Conservation (phyloP, 2,329 filamentous ascomycete species). For the Hansfordia pulvinata region DNA sequence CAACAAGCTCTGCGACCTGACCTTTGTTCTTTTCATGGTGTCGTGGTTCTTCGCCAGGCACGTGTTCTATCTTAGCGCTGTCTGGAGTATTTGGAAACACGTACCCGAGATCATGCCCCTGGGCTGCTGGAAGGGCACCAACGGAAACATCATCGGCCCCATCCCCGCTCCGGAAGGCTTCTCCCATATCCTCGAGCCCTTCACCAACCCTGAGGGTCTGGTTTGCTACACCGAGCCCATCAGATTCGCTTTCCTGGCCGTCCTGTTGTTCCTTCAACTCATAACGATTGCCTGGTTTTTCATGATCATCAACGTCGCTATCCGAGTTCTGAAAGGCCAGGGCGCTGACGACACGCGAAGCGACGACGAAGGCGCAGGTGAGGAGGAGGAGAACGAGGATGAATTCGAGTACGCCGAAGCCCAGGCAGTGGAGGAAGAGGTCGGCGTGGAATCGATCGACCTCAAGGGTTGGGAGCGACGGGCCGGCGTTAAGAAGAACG, state of each 20-base stretch:
- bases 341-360: conserved; percentile 77
- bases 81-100: conserved; percentile 68
- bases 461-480: conserved; percentile 50
- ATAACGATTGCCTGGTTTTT: conserved; percentile 80
- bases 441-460: conserved; percentile 59
- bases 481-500: conserved; percentile 37
- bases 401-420: conserved; percentile 40
- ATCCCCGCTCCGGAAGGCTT: conserved; percentile 35
- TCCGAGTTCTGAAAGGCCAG: conserved; percentile 63
- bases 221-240: conserved; percentile 71
- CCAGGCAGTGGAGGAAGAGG: conserved; percentile 55
- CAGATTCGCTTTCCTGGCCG: conserved; percentile 61
- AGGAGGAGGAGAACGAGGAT: conserved; percentile 42
- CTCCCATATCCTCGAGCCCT: conserved; percentile 59
- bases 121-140: conserved; percentile 57
- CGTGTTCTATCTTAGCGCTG: conserved; percentile 62
- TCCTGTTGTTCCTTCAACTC: conserved; percentile 65
- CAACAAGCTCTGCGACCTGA: conserved; percentile 62
- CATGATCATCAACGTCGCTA: conserved; percentile 75
- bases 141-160: conserved; percentile 39
- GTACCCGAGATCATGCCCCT: conserved; percentile 45
- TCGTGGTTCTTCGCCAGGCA: conserved; percentile 79
- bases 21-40: conserved; percentile 76
- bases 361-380: conserved; percentile 71
- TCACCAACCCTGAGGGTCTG: conserved; percentile 54